phyloP scores from a whole-genome alignment of 805 yeast genomes.

The Cyberlindnera petersonii region DNA sequence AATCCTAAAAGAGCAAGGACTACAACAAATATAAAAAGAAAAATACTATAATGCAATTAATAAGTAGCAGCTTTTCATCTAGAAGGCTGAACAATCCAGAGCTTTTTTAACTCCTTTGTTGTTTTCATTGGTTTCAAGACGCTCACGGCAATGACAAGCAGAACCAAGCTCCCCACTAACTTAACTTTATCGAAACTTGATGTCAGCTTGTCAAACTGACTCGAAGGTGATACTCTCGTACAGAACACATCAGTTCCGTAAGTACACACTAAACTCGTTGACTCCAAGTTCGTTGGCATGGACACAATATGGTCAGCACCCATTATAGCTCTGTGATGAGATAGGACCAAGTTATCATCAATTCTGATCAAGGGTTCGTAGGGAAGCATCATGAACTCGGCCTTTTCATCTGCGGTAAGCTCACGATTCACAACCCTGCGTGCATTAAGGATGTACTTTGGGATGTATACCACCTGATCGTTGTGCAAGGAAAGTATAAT shows the following conservation, averaged over 20 bases:
- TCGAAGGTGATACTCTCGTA: constrained; percentile 74
- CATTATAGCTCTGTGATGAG: constrained; percentile 47
- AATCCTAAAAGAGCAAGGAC: no score
- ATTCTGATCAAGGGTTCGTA: constrained; percentile 61
- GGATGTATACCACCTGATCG: constrained; percentile 66
- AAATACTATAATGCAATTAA: no score
- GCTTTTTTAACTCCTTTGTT: constrained; percentile 45
- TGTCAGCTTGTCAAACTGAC: constrained; percentile 74
- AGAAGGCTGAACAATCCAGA: constrained; percentile 13
- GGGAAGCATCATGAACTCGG: constrained; percentile 55
- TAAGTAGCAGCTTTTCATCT: constrained; percentile 1
- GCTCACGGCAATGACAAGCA: constrained; percentile 43
- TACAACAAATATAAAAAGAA: no score
- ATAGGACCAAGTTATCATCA: constrained; percentile 45
- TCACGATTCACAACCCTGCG: constrained; percentile 59
- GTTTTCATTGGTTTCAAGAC: constrained; percentile 56
- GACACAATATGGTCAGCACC: constrained; percentile 36
- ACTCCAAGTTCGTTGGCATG: constrained; percentile 67
- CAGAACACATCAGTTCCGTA: constrained; percentile 73
- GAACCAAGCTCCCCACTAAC: constrained; percentile 55
- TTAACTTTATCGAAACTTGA: constrained; percentile 62
- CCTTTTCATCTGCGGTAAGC: constrained; percentile 47
- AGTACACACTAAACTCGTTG: constrained; percentile 69
- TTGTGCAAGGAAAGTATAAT: constrained; percentile 53
- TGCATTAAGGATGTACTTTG: constrained; percentile 64